Conservation (phyloP, 768 basidiomycete genomes). For the Lactarius psammicola region DNA sequence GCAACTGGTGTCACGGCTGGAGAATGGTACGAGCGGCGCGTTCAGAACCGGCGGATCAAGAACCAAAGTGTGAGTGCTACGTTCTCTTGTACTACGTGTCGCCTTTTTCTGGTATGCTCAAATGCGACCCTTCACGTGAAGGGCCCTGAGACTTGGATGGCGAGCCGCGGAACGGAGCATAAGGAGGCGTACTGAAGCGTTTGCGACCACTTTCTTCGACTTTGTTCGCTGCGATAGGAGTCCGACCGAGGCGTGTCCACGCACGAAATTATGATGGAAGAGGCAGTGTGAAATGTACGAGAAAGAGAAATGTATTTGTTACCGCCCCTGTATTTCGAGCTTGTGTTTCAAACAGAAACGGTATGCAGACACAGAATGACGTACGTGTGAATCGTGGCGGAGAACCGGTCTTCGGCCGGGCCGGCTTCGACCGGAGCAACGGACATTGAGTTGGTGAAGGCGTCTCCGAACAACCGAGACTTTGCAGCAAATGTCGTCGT, state of each 20-base stretch:
- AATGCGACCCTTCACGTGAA: neutral
- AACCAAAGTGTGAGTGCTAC: neutral
- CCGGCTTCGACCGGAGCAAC: neutral
- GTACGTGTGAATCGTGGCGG: no score
- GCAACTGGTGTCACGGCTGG: slow-evolving; percentile 39
- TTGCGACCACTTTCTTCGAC: neutral
- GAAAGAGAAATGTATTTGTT: neutral
- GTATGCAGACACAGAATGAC: no score
- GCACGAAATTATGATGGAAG: neutral
- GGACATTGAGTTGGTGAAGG: slow-evolving; percentile 31
- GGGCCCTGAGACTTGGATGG: slow-evolving; percentile 24
- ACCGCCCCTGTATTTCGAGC: neutral
- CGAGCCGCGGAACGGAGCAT: slow-evolving; percentile 25
- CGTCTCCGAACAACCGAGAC: neutral
- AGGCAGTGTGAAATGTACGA: neutral
- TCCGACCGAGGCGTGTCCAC: neutral
- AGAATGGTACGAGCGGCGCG: slow-evolving; percentile 45
- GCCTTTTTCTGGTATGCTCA: no score
- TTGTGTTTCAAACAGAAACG: neutral
- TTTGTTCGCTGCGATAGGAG: neutral
- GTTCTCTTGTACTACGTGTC: neutral
- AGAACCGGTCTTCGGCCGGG: neutral
- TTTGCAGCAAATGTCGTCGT: slow-evolving; percentile 53
- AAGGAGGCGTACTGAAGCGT: neutral
- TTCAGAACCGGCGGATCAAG: slow-evolving; percentile 37